Evolutionary conservation across 2,329 filamentous ascomycete genomes (phyloP).

Genomic region (Epicoccum sorghinum): DNA sequence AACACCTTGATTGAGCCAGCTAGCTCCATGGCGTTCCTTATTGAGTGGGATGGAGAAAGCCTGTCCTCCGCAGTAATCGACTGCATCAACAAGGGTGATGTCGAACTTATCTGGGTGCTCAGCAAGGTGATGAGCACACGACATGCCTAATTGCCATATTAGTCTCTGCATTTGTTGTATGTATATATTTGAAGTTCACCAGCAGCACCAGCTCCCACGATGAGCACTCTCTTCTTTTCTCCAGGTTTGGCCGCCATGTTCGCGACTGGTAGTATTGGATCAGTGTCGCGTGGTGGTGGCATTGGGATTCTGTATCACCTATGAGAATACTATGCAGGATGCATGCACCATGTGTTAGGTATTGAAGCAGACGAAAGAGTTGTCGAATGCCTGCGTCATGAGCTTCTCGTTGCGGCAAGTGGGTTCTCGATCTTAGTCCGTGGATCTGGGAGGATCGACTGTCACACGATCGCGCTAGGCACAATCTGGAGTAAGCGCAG

Average conservation of each 20-base stretch:
- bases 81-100: constrained; percentile 61
- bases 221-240: constrained; percentile 46
- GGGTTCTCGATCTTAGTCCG: neutral
- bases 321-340: neutral
- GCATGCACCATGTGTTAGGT: constrained; percentile 8
- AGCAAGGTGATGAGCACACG: constrained; percentile 69
- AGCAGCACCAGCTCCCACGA: constrained; percentile 50
- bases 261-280: constrained; percentile 39
- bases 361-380: constrained; percentile 19
- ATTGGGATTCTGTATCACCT: constrained; percentile 18
- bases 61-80: constrained; percentile 65
- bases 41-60: constrained; percentile 65
- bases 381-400: constrained; percentile 41
- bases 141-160: constrained; percentile 54
- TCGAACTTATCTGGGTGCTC: constrained; percentile 70
- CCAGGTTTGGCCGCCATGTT: constrained; percentile 39
- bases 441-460: constrained; percentile 3
- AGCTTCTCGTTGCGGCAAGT: constrained; percentile 34
- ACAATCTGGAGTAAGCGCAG: neutral
- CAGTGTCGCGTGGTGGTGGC: constrained; percentile 30
- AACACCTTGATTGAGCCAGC: constrained; percentile 67
- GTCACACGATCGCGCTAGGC: constrained; percentile 23
- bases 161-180: neutral
- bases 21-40: constrained; percentile 61
- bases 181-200: constrained; percentile 30